A percentile compares a stretch with the other conserved stretches of the same genome.
These are phyloP conservation scores for Beta macrorhiza DNA, from an alignment of 179 eudicot species.

Conservation along the genomic window DNA sequence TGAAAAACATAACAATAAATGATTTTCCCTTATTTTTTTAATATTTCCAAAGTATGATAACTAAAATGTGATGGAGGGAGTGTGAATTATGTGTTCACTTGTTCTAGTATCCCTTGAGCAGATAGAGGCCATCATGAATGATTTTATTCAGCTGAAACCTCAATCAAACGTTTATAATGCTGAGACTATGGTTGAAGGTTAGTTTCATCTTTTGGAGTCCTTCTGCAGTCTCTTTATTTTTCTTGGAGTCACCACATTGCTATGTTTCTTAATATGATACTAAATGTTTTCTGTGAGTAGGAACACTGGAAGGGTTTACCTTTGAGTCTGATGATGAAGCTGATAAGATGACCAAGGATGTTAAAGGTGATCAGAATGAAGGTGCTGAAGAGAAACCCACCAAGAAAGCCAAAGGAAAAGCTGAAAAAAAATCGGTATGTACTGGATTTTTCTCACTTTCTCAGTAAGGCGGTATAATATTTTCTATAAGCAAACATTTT, in stretches of 20 bases:
- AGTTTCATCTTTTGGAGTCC: slow-evolving; percentile 18
- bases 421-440: slow-evolving; percentile 39
- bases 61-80: no score
- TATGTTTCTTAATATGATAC: slow-evolving; percentile 4
- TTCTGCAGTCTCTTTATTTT: slow-evolving; percentile 13
- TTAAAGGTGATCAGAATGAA: slow-evolving; percentile 54
- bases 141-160: slow-evolving; percentile 85
- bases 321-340: slow-evolving; percentile 93
- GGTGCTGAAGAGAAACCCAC: slow-evolving; percentile 51
- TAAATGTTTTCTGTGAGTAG: slow-evolving; percentile 32
- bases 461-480: not conserved
- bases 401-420: slow-evolving; percentile 53
- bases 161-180: slow-evolving; percentile 91
- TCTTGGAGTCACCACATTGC: not conserved
- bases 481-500: not conserved
- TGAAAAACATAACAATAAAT: no score
- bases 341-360: slow-evolving; percentile 56
- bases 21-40: no score
- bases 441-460: not conserved
- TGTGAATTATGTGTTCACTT: slow-evolving; percentile 12
- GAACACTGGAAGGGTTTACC: slow-evolving; percentile 89
- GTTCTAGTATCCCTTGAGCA: slow-evolving; percentile 36
- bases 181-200: slow-evolving; percentile 99
- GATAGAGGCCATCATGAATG: slow-evolving; percentile 97
- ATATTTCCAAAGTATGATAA: no score